A percentile compares a stretch with the other conserved stretches of the same genome.
Conservation (phyloP, 176 grass and related monocot species). For the Oryza brachyantha region DNA sequence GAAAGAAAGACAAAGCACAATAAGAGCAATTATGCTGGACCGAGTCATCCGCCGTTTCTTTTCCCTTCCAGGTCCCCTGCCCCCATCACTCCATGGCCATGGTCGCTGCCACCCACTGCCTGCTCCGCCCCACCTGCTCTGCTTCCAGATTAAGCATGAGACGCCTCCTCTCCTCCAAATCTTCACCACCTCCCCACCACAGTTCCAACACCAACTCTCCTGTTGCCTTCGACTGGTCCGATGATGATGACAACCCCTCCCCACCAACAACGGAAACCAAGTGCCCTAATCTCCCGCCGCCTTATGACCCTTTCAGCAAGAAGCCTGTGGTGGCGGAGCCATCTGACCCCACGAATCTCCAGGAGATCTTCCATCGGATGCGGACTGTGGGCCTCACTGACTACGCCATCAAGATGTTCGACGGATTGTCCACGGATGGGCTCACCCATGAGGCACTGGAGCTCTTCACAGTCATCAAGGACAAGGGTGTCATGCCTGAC, state of each 20-base stretch:
- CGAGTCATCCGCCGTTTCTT: too few species aligned
- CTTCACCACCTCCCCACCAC: constrained; percentile 5
- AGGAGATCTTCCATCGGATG: constrained; percentile 82
- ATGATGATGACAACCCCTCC: constrained; percentile 37
- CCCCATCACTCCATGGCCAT: neutral
- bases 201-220: constrained; percentile 65
- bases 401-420: constrained; percentile 98
- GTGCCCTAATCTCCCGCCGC: constrained; percentile 46
- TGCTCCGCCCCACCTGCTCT: neutral
- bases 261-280: constrained; percentile 11
- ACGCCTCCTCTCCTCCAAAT: constrained; percentile 19
- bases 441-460: constrained; percentile 73
- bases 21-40: too few species aligned
- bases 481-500: constrained; percentile 82
- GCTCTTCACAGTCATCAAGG: constrained; percentile 74
- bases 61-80: too few species aligned
- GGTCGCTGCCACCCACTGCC: constrained; percentile 10
- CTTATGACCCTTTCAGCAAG: constrained; percentile 81
- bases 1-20: too few species aligned
- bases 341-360: constrained; percentile 67
- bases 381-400: constrained; percentile 79
- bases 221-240: constrained; percentile 78
- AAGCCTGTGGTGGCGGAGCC: constrained; percentile 45
- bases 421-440: constrained; percentile 88
- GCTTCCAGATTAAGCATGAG: neutral